Evolutionary conservation across 768 basidiomycete species (phyloP).

Genomic region (Termitomyces sp.): DNA sequence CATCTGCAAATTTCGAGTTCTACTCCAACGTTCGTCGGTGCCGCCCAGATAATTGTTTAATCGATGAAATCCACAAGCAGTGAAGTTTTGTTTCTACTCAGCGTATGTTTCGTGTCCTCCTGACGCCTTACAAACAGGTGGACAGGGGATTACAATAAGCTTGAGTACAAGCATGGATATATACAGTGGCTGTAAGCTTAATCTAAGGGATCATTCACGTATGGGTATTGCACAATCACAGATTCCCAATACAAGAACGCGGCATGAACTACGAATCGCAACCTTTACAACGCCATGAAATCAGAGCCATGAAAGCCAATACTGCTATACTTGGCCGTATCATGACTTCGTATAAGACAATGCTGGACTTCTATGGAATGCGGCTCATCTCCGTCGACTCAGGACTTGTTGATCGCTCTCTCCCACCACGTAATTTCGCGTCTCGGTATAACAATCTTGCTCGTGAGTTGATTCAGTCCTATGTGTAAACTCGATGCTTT

Average conservation of each 20-base stretch:
- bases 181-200: conserved; percentile 74
- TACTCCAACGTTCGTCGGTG: conserved; percentile 56
- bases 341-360: conserved; percentile 59
- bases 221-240: conserved; percentile 19
- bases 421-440: conserved; percentile 45
- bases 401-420: conserved; percentile 53
- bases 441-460: conserved; percentile 60
- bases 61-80: conserved; percentile 63
- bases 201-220: neutral
- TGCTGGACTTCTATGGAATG: conserved; percentile 85
- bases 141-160: conserved; percentile 54
- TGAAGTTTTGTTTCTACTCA: conserved; percentile 25
- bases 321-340: conserved; percentile 45
- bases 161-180: conserved; percentile 69
- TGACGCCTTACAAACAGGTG: conserved; percentile 42
- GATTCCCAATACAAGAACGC: conserved; percentile 71
- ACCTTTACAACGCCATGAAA: conserved; percentile 65
- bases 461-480: conserved; percentile 40
- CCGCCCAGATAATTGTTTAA: conserved; percentile 54
- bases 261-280: conserved; percentile 70
- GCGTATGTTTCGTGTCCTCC: neutral
- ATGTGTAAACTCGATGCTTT: neutral
- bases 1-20: conserved; percentile 53
- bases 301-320: conserved; percentile 50
- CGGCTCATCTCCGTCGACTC: conserved; percentile 51